These are phyloP conservation scores for Tolypocladium pustulatum DNA, from an alignment of 2,329 filamentous ascomycete genomes.

Conservation along the genomic window DNA sequence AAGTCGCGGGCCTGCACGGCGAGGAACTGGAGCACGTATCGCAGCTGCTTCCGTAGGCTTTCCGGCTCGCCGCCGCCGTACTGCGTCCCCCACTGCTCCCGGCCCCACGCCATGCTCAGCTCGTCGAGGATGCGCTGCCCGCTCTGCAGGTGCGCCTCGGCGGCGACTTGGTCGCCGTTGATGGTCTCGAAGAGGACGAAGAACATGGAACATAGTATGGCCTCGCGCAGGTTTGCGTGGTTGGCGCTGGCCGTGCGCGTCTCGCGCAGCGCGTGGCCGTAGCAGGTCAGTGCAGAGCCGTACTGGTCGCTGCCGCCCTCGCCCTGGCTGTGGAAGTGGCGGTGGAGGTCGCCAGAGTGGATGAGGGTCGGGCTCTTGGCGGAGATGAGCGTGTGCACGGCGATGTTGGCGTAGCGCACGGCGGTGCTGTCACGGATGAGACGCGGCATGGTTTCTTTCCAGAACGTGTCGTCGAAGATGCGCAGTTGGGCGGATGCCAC, in stretches of 20 bases:
- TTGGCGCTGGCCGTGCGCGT: slow-evolving; percentile 10
- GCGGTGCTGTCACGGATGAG: slow-evolving; percentile 21
- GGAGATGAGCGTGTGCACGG: slow-evolving; percentile 22
- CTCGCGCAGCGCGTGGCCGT: slow-evolving; percentile 20
- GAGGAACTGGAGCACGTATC: slow-evolving; percentile 10
- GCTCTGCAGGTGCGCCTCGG: slow-evolving; percentile 23
- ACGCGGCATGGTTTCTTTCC: slow-evolving; percentile 22
- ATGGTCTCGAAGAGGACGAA: slow-evolving; percentile 26
- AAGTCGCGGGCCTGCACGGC: slow-evolving; percentile 8
- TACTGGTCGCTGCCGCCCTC: slow-evolving; percentile 13
- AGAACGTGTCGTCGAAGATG: slow-evolving; percentile 23
- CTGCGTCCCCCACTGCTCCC: neutral
- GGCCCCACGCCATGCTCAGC: slow-evolving; percentile 9
- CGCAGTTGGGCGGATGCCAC: neutral
- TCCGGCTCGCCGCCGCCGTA: neutral
- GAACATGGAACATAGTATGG: slow-evolving; percentile 24
- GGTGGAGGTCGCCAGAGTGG: slow-evolving; percentile 2
- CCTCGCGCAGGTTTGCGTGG: slow-evolving; percentile 12
- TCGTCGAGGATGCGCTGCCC: slow-evolving; percentile 26
- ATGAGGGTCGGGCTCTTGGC: slow-evolving; percentile 10
- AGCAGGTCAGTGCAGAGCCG: slow-evolving; percentile 19
- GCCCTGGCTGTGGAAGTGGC: neutral
- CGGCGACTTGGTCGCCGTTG: slow-evolving; percentile 23
- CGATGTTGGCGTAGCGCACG: slow-evolving; percentile 25
- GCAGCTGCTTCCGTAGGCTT: slow-evolving; percentile 8